These are phyloP conservation scores for Tetragonia tetragonoides DNA, from an alignment of 148 eudicot genomes.

Conservation along the genomic window DNA sequence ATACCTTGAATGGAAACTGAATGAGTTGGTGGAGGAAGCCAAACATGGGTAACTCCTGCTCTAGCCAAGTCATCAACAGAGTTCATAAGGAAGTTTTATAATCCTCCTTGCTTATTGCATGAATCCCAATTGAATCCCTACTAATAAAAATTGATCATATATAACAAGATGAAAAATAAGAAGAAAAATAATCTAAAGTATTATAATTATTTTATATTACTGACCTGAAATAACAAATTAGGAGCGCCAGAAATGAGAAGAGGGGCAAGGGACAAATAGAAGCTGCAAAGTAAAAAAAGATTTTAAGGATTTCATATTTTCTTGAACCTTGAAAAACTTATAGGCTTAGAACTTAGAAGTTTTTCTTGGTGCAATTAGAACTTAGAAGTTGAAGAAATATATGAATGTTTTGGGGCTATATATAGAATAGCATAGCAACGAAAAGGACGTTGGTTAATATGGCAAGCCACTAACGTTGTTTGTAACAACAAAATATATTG, in stretches of 20 bases:
- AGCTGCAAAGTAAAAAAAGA: not conserved
- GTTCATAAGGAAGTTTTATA: constrained; percentile 47
- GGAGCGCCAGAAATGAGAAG: not conserved
- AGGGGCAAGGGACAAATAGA: not conserved
- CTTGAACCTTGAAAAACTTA: not conserved
- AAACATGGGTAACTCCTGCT: constrained; percentile 68
- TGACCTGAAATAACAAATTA: not conserved
- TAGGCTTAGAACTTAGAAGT: not conserved
- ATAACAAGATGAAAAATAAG: not conserved
- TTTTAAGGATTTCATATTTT: constrained; percentile 1
- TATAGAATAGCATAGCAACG: not conserved
- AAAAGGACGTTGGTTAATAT: not conserved
- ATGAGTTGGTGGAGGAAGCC: constrained; percentile 68
- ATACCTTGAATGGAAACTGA: constrained; percentile 58
- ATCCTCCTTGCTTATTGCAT: constrained; percentile 50
- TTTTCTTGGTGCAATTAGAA: too few species aligned
- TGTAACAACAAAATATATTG: not conserved
- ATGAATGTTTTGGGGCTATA: not conserved
- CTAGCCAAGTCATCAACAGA: constrained; percentile 38
- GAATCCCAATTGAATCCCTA: constrained; percentile 77
- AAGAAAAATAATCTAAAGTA: not conserved
- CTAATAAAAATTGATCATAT: not conserved
- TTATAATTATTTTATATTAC: not conserved
- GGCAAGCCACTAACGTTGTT: not conserved
- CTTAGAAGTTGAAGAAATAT: not conserved